Conservation (phyloP, 768 basidiomycete species). For the Trametes punicea region DNA sequence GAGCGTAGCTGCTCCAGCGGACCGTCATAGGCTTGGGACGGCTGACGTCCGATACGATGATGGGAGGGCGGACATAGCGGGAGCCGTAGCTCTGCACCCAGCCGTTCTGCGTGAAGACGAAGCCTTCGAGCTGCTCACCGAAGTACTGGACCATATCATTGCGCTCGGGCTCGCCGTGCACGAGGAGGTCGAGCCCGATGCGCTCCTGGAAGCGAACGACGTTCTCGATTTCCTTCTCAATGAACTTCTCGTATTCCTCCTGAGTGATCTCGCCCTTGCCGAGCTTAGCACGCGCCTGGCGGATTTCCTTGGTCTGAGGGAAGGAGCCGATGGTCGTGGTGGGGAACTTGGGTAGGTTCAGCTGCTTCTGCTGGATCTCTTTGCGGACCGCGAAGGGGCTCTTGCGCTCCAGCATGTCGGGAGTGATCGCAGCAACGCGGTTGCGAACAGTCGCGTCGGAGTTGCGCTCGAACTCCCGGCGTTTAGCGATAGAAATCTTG, state of each 20-base stretch:
- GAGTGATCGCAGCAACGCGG: constrained; percentile 89
- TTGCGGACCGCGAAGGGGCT: constrained; percentile 85
- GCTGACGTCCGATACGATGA: constrained; percentile 97
- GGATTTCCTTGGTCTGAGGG: constrained; percentile 99
- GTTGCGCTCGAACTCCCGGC: constrained; percentile 89
- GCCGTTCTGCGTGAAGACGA: constrained; percentile 97
- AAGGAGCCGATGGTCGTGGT: constrained; percentile 99
- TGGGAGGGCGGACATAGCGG: constrained; percentile 97
- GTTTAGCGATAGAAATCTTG: constrained; percentile 85
- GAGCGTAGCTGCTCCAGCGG: constrained; percentile 94
- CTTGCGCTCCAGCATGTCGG: constrained; percentile 82
- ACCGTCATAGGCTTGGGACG: constrained; percentile 93
- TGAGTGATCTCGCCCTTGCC: constrained; percentile 86
- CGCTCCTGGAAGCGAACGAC: constrained; percentile 98
- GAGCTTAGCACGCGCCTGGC: constrained; percentile 92
- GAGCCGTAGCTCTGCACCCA: constrained; percentile 99
- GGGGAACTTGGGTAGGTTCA: constrained; percentile 94
- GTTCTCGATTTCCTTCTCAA: constrained; percentile 93
- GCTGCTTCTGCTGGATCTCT: constrained; percentile 82
- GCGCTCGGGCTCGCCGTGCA: constrained; percentile 98
- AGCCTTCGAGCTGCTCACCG: constrained; percentile 91
- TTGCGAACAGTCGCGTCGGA: constrained; percentile 95
- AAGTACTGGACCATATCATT: constrained; percentile 99
- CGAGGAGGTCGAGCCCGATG: constrained; percentile 92
- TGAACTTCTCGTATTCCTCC: constrained; percentile 92